Conservation (phyloP, 176 grass and related monocot species). For the Cocos nucifera region DNA sequence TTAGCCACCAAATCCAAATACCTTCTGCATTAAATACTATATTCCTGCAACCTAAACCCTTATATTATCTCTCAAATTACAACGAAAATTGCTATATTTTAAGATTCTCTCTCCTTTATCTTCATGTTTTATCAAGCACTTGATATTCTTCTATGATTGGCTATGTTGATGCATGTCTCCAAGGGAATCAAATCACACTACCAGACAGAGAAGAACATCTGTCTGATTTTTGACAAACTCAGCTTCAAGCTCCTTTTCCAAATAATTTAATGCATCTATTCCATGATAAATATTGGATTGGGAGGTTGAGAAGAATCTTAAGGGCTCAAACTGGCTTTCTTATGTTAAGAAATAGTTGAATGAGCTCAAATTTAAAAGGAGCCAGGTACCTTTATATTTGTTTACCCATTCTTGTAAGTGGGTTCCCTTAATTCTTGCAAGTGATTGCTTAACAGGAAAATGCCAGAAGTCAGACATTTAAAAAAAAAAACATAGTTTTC, state of each 20-base stretch:
- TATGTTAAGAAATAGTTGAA: slow-evolving; percentile 16
- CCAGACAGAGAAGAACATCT: slow-evolving; percentile 28
- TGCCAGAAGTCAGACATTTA: too few species aligned
- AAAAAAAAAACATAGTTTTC: too few species aligned
- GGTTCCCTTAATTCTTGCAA: too few species aligned
- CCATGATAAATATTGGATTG: background rate
- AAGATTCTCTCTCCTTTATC: too few species aligned
- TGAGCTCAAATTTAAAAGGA: background rate
- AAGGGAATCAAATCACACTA: slow-evolving; percentile 48
- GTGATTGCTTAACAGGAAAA: too few species aligned
- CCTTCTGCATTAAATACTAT: too few species aligned
- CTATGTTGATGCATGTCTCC: slow-evolving; percentile 26
- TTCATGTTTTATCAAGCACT: background rate
- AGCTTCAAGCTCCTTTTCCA: slow-evolving; percentile 24
- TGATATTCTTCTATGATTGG: slow-evolving; percentile 30
- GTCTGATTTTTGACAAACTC: slow-evolving; percentile 34
- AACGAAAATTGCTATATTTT: too few species aligned
- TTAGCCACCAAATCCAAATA: too few species aligned
- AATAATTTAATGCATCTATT: background rate
- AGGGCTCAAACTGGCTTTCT: slow-evolving; percentile 4
- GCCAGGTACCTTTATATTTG: slow-evolving; percentile 1
- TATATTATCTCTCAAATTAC: too few species aligned
- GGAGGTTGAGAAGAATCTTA: slow-evolving; percentile 30
- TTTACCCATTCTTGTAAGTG: background rate
- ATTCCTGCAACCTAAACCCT: too few species aligned